Base-by-base conservation (phyloP, 2,329 filamentous ascomycete genomes). In the Plectosphaerella cucumerina region DNA sequence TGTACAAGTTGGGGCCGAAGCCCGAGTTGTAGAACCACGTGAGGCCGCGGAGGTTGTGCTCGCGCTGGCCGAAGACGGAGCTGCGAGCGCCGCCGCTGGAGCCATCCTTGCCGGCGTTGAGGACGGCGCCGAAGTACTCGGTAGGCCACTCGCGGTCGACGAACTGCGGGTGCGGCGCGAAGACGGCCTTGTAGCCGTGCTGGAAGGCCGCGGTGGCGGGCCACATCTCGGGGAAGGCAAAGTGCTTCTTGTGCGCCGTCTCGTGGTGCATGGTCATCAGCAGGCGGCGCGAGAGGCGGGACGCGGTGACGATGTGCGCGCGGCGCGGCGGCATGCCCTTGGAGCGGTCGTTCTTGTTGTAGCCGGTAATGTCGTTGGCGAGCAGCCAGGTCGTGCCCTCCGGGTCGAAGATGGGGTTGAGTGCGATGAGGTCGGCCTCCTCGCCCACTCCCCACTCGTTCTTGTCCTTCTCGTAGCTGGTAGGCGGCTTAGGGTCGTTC, bases 211-310 rank as follows among this genome's bases (percentile, higher is more conserved):
- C 85, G 0, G 89, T 94, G 1, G 87, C 86, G 0, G 92, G 90
- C 90, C 90, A 97, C 92, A 97, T 97, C 69, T 97, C 93, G 0
- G 91, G 89, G 66, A 96, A 96, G 74, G 94, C 95, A 57, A 89
- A 89, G 68, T 95, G 89, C 60, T 91, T 92, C 63, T 87, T 86
- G 61, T 89, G 81, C 26, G 85, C 84, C 4, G 92, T 96, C 73
- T 96, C 91, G 50, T 84, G 81, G 73, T 97, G 93, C 93, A 97
- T 97, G 17, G 86, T 86, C 54, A 85, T 75, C 14, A 97, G 78
- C 45, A 97, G 82, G 44, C 84, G 84, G 46, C 85, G 84, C 12
- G 88, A 94, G 71, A 97, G 87, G 49, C 93, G 84, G 1, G 87
- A 87, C 1, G 91, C 86, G 0, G 92, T 93, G 65, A 96, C 93